Conservation (phyloP, 1,284 basidiomycete genomes). For the Heterobasidion annosum region DNA sequence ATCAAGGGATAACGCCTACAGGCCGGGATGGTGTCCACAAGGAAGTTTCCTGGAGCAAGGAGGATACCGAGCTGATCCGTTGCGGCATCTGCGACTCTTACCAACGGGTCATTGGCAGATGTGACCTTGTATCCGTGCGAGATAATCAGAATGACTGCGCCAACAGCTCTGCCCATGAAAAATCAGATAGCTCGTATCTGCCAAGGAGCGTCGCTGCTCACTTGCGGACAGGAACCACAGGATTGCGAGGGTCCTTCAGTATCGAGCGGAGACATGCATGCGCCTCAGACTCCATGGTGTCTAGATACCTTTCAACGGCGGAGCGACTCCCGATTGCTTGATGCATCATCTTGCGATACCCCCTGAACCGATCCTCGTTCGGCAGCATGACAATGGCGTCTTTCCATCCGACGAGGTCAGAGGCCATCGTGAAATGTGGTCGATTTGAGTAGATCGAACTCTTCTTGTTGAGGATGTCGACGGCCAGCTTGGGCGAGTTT, state of each 20-base stretch:
- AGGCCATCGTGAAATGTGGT: constrained; percentile 15
- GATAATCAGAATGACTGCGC: constrained; percentile 22
- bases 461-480: constrained; percentile 18
- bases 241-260: constrained; percentile 12
- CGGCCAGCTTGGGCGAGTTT: constrained; percentile 15
- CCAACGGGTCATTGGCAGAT: constrained; percentile 19
- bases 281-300: constrained; percentile 16
- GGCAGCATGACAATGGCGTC: constrained; percentile 12
- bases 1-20: constrained; percentile 10
- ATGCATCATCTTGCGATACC: constrained; percentile 15
- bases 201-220: constrained; percentile 3
- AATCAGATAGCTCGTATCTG: constrained; percentile 3
- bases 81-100: constrained; percentile 21
- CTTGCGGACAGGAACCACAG: constrained; percentile 16
- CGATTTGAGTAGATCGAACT: constrained; percentile 18
- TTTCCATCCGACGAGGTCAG: constrained; percentile 17
- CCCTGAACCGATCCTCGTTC: constrained; percentile 14
- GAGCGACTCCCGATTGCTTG: constrained; percentile 18
- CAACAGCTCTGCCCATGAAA: constrained; percentile 16
- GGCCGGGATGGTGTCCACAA: constrained; percentile 22
- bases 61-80: constrained; percentile 18
- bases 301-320: constrained; percentile 16
- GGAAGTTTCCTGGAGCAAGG: constrained; percentile 18
- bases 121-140: constrained; percentile 25
- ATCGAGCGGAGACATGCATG: constrained; percentile 14